Evolutionary conservation across 306 rosid species (phyloP), one percentile per base, ranked within the genome.

Genomic region (Fagus sylvatica): DNA sequence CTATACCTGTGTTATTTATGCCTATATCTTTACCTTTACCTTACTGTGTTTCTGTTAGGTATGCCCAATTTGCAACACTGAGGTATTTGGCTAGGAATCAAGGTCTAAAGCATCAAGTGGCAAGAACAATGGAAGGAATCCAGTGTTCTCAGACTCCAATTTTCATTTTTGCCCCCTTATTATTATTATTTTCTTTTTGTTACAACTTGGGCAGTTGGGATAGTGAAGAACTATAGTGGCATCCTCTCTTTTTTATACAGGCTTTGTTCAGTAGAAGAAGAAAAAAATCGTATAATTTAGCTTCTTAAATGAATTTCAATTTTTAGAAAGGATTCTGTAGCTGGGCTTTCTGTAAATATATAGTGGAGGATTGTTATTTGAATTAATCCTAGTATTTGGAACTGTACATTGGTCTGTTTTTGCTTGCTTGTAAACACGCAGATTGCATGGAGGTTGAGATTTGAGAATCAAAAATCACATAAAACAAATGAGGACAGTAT

Each of bases 51-150:
- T 76, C 71, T 54, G 65, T 78, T 84, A 94, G 97, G 84, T 86
- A 89, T 94, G 97, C 86, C 97, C 98, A 59, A 87, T 94, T 73
- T 94, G 97, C 96, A 94, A 92, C 85, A 69, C 85, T 1, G 97
- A 94, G 86, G 95, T 94, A 65, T 94, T 92, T 46, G 90, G 89
- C 15, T 92, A 87, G 71, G 92, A 89, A 46, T 83, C 84, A n/a
- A 85, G 69, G 69, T 82, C 83, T 55, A 53, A 80, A 82, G 82
- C 70, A 79, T 70, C 43, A 69, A 37, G 55, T 78, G 78, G 74
- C 74, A 48, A 76, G 51, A 54, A 17, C 22, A 54, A n/a, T 16
- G 54, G 30, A 12, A 42, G 40, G 36, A 59, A 77, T 40, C 33
- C 6, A 57, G 75, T 54, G 68, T 75, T 54, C 49, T 69, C 75